Base-by-base conservation (phyloP, 495 filamentous ascomycete species). In the Cryomyces antarcticus region DNA sequence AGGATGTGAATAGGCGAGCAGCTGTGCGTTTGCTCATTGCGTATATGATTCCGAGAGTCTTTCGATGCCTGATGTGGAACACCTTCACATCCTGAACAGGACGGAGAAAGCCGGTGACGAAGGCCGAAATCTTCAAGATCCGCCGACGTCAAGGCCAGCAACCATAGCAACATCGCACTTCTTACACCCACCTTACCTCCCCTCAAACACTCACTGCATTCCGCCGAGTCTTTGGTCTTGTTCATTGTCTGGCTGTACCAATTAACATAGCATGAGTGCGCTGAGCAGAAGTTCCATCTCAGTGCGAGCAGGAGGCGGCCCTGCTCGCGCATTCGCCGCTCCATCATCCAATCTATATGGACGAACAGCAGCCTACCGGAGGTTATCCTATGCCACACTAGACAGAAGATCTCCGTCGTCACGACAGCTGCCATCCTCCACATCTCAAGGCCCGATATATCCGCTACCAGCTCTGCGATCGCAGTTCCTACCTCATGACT, bases 311-410 rank as follows among this genome's bases (percentile, higher is more conserved):
- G 47, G 54, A 54, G 49, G 46, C 48, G 39, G 45, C 31, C 31
- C 45, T 28, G 31, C 24, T 28, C 49, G 46, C 13, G 41, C 49
- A 30, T 47, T 48, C 30, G 35, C 44, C 45, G 37, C 48, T 27
- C 41, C 45, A 7, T 45, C 42, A 12, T 41, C 49, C 48, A 48
- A 61, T 52, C 61, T 62, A 44, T 61, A 63, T 55, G 65, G 69
- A 49, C 65, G 65, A 48, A 63, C 69, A 37, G 68, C 68, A 31
- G 64, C 70, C 28, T 77, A 74, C 45, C 67, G 71, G 60, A 68
- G 75, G 55, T 68, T 78, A 66, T 51, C 60, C 31, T 49, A 46
- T 47, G 51, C 54, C 10, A 49, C 43, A 39, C 50, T 50, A 28
- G 49, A 51, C 38, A 42, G 41, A 38, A 28, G 47, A 40, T 38